Evolutionary conservation across 1,284 basidiomycete genomes (phyloP).

Genomic region (Cronartium quercuum): DNA sequence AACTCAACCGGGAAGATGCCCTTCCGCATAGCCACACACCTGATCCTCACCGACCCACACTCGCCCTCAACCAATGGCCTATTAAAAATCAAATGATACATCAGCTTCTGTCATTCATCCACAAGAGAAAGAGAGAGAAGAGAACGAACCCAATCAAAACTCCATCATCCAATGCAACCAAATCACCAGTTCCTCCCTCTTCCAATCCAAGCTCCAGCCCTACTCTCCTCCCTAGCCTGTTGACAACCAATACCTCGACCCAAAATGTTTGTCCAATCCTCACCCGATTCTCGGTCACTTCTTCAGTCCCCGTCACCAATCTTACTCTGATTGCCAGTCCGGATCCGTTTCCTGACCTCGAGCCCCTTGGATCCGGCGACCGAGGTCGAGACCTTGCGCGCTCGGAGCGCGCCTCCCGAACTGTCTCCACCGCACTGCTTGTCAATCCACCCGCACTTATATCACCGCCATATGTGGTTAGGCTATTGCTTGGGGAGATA

Average conservation of each 20-base stretch:
- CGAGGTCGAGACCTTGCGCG: too few relatives aligned
- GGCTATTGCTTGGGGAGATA: too few relatives aligned
- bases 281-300: background rate
- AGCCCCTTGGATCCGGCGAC: too few relatives aligned
- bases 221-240: background rate
- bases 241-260: background rate
- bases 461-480: too few relatives aligned
- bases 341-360: background rate
- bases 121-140: background rate
- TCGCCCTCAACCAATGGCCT: background rate
- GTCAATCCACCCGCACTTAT: too few relatives aligned
- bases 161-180: background rate
- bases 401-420: too few relatives aligned
- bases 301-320: background rate
- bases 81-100: background rate
- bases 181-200: background rate
- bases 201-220: background rate
- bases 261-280: background rate
- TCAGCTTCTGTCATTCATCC: background rate
- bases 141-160: background rate
- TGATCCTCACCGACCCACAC: background rate
- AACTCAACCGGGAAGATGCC: background rate
- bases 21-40: background rate
- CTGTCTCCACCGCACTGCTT: too few relatives aligned
- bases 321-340: background rate